Conservation (phyloP, 179 eudicot genomes). For the Carnegiea gigantea region DNA sequence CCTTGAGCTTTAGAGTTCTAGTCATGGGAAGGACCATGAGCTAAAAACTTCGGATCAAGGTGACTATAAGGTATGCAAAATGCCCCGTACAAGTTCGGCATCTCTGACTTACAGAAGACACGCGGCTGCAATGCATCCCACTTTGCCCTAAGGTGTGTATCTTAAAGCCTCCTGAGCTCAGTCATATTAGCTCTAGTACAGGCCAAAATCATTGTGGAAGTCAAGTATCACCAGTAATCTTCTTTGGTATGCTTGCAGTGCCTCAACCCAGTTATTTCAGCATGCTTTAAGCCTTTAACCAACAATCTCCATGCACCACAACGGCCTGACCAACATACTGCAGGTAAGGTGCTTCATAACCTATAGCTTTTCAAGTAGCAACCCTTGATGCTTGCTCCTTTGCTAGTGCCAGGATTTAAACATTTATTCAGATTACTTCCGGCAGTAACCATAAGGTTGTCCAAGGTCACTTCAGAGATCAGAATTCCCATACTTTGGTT, state of each 20-base stretch:
- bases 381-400: background rate
- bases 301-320: too few relatives aligned
- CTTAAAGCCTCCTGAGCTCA: background rate
- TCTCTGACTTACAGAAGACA: background rate
- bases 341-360: background rate
- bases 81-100: background rate
- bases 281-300: background rate
- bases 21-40: background rate
- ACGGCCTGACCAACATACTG: background rate
- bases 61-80: background rate
- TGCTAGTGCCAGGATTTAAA: background rate
- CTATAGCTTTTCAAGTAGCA: background rate
- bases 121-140: background rate
- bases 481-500: background rate
- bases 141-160: background rate
- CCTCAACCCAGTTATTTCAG: background rate
- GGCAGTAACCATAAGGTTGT: background rate
- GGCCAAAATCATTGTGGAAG: background rate
- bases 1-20: background rate
- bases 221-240: background rate
- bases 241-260: background rate
- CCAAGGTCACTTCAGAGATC: background rate
- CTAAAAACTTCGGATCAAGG: background rate
- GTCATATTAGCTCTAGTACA: background rate
- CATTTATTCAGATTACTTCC: background rate